These are phyloP conservation scores for Fomitopsis pulvina DNA, from an alignment of 768 basidiomycete species.

Conservation along the genomic window DNA sequence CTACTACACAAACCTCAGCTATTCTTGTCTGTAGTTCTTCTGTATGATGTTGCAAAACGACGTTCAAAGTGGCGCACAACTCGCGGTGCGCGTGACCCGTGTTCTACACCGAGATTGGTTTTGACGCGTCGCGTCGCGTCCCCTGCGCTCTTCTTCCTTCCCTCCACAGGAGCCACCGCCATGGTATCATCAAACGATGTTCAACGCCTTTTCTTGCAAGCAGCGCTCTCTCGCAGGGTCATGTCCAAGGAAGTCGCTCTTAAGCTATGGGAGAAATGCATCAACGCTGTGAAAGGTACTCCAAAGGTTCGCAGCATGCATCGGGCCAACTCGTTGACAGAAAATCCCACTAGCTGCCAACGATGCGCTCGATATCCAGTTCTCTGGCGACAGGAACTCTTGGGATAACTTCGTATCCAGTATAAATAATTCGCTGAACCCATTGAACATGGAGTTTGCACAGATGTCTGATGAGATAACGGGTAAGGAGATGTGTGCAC, in stretches of 20 bases:
- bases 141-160: neutral
- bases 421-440: slow-evolving; percentile 59
- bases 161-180: slow-evolving; percentile 4
- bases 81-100: slow-evolving; percentile 1
- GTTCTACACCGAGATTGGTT: neutral
- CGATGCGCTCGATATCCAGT: slow-evolving; percentile 39
- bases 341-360: slow-evolving; percentile 38
- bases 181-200: slow-evolving; percentile 57
- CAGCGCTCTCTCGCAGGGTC: slow-evolving; percentile 63
- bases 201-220: slow-evolving; percentile 73
- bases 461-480: slow-evolving; percentile 54
- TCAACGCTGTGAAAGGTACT: slow-evolving; percentile 62
- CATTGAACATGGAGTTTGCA: slow-evolving; percentile 69
- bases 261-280: slow-evolving; percentile 60
- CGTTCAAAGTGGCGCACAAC: too few relatives aligned
- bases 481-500: slow-evolving; percentile 57
- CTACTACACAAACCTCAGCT: neutral
- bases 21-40: neutral
- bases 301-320: neutral
- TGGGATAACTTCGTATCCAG: slow-evolving; percentile 56
- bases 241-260: slow-evolving; percentile 61
- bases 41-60: neutral
- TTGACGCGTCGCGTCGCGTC: slow-evolving; percentile 21
- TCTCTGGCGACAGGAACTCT: slow-evolving; percentile 33
- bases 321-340: too few relatives aligned